Base-by-base conservation (phyloP, 805 yeast genomes). In the Lipomyces spencermartinsiae region DNA sequence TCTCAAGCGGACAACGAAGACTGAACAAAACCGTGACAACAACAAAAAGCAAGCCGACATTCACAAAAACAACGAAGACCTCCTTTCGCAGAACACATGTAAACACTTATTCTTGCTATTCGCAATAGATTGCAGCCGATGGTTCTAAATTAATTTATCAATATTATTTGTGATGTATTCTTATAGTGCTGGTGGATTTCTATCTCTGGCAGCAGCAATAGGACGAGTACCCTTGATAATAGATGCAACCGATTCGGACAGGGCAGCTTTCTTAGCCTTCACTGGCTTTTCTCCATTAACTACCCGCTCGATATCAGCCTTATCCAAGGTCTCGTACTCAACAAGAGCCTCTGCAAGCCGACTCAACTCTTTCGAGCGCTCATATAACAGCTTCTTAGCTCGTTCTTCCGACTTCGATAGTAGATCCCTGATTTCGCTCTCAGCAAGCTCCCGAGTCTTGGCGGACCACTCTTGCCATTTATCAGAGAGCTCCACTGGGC, bases 391-490 rank as follows among this genome's bases (percentile, higher is more conserved):
- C 62, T 81, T 78, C 73, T 95, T 85, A 0, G 98, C 89, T 78
- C 99, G 87, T 57, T 84, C 83, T 78, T 93, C 98, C 33, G 97
- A 88, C 5, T 83, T 87, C 65, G 90, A 83, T 71, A 95, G 83
- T 69, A 91, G 81, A 60, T 85, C 86, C 66, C 97, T 84, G 53
- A 95, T 93, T 81, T 95, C 98, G 74, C 90, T 88, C 78, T 95
- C 99, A 14, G 98, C 99, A 79, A 89, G 83, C 76, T 92, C 95
- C 72, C 96, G 84, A 61, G 96, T 85, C 73, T 87, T 87, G 14
- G 94, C 90, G 1, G 97, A 92, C 99, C 99, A 95, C 56, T 90
- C 86, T 73, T 89, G 93, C 98, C 98, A 94, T 76, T 91, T 88
- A 75, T 93, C 97, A 59, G 94, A 86, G 60, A 95, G 83, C 76